Evolutionary conservation across 257 asterid species (phyloP), one percentile per base, ranked within the genome.

Genomic region (Solanum piurae): DNA sequence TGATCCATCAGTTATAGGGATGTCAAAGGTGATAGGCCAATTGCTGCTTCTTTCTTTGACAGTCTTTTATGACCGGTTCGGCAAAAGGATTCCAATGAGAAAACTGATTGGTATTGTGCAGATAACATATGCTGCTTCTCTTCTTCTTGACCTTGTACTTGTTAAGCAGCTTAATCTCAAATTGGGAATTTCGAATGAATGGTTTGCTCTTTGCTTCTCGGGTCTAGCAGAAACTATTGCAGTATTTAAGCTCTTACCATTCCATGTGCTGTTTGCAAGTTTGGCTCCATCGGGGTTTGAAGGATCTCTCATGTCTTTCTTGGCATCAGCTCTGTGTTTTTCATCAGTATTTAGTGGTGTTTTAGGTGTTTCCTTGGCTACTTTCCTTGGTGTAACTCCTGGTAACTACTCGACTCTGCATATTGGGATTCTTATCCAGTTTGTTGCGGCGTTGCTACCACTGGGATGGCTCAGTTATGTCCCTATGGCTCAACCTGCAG

Each of bases 11-110:
- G 79, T 96, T 62, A 93, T 95, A 6, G 98, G 99, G 83, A 88
- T 95, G 98, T 94, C 98, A 3, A 94, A 93, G 83, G 99, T 96
- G 80, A 94, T 92, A 1, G 98, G 99, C 52, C 99, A 96, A 36
- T 87, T 96, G 86, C 58, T 93, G 92, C 98, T 95, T 86, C 91
- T 96, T 66, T 89, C 93, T 5, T 87, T 95, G 83, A 88, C 94
- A 5, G 75, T 95, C 34, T 88, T 94, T 14, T 96, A 95, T 37
- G 90, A 95, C 71, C 90, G 91, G 83, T 91, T 91, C 2, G 95
- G 98, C 87, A 94, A 88, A 89, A 73, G 52, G 37, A 83, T 94
- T 80, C 92, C 99, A 2, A 88, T 92, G 92, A 90, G 96, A 88
- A 93, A 93, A 52, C 40, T 96, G 86, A 90, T 92, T 40, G 72